These are phyloP conservation scores for Astragalus membranaceus DNA, from an alignment of 306 rosid species.

Conservation along the genomic window DNA sequence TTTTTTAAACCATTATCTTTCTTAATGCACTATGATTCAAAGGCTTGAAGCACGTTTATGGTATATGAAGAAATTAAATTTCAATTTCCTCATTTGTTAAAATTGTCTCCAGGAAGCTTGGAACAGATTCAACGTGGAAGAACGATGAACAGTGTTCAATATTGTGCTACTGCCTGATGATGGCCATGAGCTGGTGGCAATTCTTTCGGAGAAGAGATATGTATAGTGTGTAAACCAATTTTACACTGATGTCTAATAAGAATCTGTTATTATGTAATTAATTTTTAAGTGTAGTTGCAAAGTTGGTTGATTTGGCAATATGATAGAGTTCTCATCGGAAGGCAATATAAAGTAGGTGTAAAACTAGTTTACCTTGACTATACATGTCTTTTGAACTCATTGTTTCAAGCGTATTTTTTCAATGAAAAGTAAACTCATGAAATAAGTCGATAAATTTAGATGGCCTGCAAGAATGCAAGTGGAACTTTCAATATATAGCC, in stretches of 20 bases:
- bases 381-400: no score
- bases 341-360: no score
- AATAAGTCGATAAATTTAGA: neutral
- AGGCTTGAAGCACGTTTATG: no score
- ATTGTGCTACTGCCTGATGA: neutral
- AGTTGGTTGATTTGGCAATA: no score
- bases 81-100: neutral
- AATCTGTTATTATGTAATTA: no score
- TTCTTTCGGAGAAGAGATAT: neutral
- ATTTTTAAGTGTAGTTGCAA: no score
- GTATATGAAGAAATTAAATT: neutral
- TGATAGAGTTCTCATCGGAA: no score
- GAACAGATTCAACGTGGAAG: constrained; percentile 86
- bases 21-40: no score
- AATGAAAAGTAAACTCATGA: constrained; percentile 4
- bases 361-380: no score
- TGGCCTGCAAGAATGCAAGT: neutral
- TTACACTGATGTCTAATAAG: no score
- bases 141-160: constrained; percentile 35
- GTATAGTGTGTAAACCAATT: no score
- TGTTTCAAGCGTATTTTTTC: neutral
- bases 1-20: no score
- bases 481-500: constrained; percentile 10
- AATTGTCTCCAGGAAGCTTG: constrained; percentile 72
- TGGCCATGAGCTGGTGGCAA: neutral